Conservation (phyloP, 2,329 filamentous ascomycete species). For the Aspergillus niger region DNA sequence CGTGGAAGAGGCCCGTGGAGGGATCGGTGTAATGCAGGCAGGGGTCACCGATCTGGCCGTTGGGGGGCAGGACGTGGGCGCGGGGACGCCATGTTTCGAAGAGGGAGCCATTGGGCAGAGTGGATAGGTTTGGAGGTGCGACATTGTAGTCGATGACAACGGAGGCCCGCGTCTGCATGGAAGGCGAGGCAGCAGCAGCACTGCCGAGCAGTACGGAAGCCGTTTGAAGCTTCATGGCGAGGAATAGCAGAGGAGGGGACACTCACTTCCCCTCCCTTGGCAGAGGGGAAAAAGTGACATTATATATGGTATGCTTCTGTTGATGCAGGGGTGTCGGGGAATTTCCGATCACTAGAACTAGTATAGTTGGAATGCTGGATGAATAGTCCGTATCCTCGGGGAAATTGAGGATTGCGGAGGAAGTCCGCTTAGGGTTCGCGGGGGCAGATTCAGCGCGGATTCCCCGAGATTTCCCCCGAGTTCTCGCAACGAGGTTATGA, state of each 20-base stretch:
- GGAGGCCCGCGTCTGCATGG: background rate
- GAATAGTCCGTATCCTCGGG: background rate
- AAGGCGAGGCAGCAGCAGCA: background rate
- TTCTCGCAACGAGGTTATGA: background rate
- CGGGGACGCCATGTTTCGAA: constrained; percentile 24
- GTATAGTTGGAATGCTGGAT: background rate
- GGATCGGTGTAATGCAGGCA: constrained; percentile 23
- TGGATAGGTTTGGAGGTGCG: constrained; percentile 20
- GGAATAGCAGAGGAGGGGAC: background rate
- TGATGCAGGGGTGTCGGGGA: background rate
- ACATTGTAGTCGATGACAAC: background rate
- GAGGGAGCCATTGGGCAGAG: constrained; percentile 16
- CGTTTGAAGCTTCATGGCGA: background rate
- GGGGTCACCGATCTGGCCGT: constrained; percentile 22
- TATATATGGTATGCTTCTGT: background rate
- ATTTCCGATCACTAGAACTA: background rate
- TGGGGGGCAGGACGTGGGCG: constrained; percentile 20
- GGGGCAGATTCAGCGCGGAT: background rate
- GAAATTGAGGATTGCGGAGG: background rate
- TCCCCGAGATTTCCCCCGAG: background rate
- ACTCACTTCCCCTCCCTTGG: background rate
- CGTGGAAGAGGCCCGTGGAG: constrained; percentile 22
- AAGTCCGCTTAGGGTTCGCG: background rate
- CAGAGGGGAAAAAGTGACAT: background rate
- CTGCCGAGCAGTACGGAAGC: background rate